Conservation (phyloP, 306 rosid species). For the Vicia villosa region DNA sequence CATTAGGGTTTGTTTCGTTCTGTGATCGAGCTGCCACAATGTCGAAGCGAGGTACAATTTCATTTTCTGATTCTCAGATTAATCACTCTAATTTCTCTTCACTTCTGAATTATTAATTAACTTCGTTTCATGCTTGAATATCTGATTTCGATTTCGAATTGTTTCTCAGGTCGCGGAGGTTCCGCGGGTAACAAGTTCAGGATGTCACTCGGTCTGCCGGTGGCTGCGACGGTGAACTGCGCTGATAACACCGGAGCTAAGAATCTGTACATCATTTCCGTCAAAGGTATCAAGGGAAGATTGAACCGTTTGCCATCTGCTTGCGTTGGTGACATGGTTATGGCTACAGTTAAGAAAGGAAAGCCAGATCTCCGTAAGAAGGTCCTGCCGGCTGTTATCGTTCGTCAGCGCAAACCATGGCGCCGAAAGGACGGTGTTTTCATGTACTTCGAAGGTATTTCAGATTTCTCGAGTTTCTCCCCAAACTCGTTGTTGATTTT, state of each 20-base stretch:
- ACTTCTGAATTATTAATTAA: not conserved
- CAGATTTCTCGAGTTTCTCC: too few relatives aligned
- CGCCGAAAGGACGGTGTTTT: slow-evolving; percentile 96
- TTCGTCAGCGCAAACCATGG: slow-evolving; percentile 89
- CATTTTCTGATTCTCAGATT: not conserved
- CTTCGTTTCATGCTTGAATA: not conserved
- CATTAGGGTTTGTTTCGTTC: slow-evolving; percentile 6
- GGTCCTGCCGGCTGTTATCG: slow-evolving; percentile 87
- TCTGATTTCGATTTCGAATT: too few relatives aligned
- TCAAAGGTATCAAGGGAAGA: slow-evolving; percentile 88
- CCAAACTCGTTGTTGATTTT: too few relatives aligned
- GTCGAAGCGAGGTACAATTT: slow-evolving; percentile 61
- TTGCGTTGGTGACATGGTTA: slow-evolving; percentile 93
- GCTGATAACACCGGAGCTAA: slow-evolving; percentile 91
- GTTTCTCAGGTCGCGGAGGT: slow-evolving; percentile 73
- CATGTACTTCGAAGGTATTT: slow-evolving; percentile 83
- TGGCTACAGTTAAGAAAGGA: slow-evolving; percentile 96
- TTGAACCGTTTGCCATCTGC: slow-evolving; percentile 86
- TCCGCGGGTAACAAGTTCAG: slow-evolving; percentile 88
- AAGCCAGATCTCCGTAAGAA: slow-evolving; percentile 92
- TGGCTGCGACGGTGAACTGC: slow-evolving; percentile 95
- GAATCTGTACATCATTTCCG: slow-evolving; percentile 89
- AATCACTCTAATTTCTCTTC: not conserved
- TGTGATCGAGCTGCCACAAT: slow-evolving; percentile 34
- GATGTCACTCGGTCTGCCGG: slow-evolving; percentile 94